A percentile compares a stretch with the other conserved stretches of the same genome.
phyloP scores from a whole-genome alignment of 1,284 basidiomycete genomes.

The Singerocomus rubriflavus region DNA sequence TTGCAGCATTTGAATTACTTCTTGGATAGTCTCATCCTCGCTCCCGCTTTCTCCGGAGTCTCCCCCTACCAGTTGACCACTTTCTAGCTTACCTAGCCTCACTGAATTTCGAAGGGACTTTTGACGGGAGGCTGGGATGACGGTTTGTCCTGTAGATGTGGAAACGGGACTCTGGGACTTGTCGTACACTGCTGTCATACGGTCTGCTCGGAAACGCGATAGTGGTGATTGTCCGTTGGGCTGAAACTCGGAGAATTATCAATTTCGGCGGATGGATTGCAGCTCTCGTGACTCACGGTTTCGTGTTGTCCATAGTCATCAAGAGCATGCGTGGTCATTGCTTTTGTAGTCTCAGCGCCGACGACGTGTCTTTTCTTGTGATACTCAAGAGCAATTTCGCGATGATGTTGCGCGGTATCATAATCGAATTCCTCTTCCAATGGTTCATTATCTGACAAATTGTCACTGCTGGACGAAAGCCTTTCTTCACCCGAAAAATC shows the following conservation, averaged over 20 bases:
- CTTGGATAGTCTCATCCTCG: slow-evolving; percentile 51
- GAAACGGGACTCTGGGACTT: slow-evolving; percentile 34
- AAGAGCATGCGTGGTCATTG: slow-evolving; percentile 48
- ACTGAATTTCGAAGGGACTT: slow-evolving; percentile 54
- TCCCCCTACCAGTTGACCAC: slow-evolving; percentile 52
- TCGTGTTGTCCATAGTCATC: slow-evolving; percentile 42
- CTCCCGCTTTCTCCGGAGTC: slow-evolving; percentile 54
- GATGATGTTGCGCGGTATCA: slow-evolving; percentile 61
- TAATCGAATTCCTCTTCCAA: slow-evolving; percentile 52
- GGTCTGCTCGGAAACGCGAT: slow-evolving; percentile 62
- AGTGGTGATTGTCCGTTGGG: slow-evolving; percentile 42
- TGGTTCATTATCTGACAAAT: slow-evolving; percentile 27
- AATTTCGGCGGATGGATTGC: background rate
- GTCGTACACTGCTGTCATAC: slow-evolving; percentile 46
- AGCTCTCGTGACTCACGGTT: slow-evolving; percentile 37
- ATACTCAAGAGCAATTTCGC: slow-evolving; percentile 72
- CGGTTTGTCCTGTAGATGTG: slow-evolving; percentile 43
- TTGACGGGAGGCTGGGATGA: slow-evolving; percentile 51
- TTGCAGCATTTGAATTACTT: slow-evolving; percentile 54
- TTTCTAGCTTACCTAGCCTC: slow-evolving; percentile 59
- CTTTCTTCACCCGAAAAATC: slow-evolving; percentile 8
- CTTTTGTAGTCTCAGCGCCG: slow-evolving; percentile 48
- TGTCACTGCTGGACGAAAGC: slow-evolving; percentile 21
- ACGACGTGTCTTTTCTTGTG: slow-evolving; percentile 57
- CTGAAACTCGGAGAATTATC: slow-evolving; percentile 10